Percentiles rank a stretch among this genome's conserved stretches.
phyloP scores from a whole-genome alignment of 805 yeast species.

The Barnettozyma sucrosica region DNA sequence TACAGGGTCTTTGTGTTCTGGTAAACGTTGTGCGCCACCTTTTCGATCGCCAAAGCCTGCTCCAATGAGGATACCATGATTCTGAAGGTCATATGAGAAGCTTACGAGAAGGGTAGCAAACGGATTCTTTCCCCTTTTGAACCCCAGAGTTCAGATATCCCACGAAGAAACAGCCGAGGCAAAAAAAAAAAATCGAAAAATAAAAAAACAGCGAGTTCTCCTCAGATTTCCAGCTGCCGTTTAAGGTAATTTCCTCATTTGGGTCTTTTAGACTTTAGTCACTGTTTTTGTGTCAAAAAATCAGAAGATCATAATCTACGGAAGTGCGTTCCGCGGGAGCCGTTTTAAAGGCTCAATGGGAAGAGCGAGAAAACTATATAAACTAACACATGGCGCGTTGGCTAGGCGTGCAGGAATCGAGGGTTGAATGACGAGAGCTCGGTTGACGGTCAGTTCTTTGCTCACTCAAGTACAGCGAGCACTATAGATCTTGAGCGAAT shows the following conservation, averaged over 20 bases:
- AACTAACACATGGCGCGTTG: too few species aligned
- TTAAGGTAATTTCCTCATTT: neutral
- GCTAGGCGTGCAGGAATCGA: too few species aligned
- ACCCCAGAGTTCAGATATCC: neutral
- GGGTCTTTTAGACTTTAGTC: neutral
- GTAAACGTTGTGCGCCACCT: slow-evolving; percentile 14
- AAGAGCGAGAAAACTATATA: too few species aligned
- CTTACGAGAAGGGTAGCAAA: neutral
- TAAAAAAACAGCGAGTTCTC: too few species aligned
- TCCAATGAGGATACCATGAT: slow-evolving; percentile 13
- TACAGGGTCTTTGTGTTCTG: slow-evolving; percentile 18
- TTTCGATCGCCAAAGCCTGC: slow-evolving; percentile 11
- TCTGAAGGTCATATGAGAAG: neutral
- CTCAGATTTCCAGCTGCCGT: neutral
- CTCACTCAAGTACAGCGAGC: too few species aligned
- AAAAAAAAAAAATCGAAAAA: too few species aligned
- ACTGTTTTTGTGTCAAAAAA: neutral
- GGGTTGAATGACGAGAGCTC: too few species aligned
- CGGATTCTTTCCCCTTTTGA: neutral
- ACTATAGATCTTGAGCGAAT: too few species aligned
- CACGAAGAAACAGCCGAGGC: neutral
- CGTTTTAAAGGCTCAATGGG: neutral
- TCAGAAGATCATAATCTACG: too few species aligned
- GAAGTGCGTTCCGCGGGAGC: neutral
- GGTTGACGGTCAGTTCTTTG: too few species aligned